A percentile compares a stretch with the other conserved stretches of the same genome.
Evolutionary conservation across 805 yeast species (phyloP).

Genomic region (Metahyphopichia silvanorum): DNA sequence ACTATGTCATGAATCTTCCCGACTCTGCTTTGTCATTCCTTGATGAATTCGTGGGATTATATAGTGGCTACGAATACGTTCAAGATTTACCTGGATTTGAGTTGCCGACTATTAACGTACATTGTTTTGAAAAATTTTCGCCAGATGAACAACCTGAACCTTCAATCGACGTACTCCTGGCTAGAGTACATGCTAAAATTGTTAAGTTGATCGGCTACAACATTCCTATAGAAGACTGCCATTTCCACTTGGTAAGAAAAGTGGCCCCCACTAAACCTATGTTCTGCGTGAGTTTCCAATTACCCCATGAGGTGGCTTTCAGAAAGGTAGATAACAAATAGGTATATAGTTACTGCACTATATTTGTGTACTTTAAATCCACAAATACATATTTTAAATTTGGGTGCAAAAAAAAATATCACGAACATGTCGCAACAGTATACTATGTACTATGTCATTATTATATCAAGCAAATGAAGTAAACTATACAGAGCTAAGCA

Average conservation of each 20-base stretch:
- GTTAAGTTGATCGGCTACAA: conserved; percentile 44
- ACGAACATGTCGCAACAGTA: too few species aligned
- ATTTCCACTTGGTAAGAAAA: conserved; percentile 82
- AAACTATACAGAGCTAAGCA: conserved; percentile 24
- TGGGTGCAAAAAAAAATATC: too few species aligned
- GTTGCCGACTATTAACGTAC: conserved; percentile 78
- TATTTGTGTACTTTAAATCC: too few species aligned
- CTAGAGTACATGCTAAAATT: conserved; percentile 56
- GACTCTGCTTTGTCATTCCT: conserved; percentile 86
- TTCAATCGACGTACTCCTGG: conserved; percentile 58
- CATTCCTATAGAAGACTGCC: conserved; percentile 45
- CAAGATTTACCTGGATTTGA: conserved; percentile 43
- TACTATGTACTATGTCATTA: too few species aligned
- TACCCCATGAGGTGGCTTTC: conserved; percentile 69
- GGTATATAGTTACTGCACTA: too few species aligned
- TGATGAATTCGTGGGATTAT: conserved; percentile 74
- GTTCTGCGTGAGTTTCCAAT: conserved; percentile 80
- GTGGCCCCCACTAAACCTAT: conserved; percentile 97
- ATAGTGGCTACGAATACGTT: conserved; percentile 37
- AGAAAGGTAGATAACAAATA: too few species aligned
- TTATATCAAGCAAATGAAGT: neutral
- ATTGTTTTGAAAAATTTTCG: conserved; percentile 89
- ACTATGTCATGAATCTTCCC: conserved; percentile 94
- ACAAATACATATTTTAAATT: too few species aligned
- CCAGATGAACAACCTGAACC: conserved; percentile 69